These are phyloP conservation scores for Collariella sp. DNA, from an alignment of 495 filamentous ascomycete genomes.

Conservation along the genomic window DNA sequence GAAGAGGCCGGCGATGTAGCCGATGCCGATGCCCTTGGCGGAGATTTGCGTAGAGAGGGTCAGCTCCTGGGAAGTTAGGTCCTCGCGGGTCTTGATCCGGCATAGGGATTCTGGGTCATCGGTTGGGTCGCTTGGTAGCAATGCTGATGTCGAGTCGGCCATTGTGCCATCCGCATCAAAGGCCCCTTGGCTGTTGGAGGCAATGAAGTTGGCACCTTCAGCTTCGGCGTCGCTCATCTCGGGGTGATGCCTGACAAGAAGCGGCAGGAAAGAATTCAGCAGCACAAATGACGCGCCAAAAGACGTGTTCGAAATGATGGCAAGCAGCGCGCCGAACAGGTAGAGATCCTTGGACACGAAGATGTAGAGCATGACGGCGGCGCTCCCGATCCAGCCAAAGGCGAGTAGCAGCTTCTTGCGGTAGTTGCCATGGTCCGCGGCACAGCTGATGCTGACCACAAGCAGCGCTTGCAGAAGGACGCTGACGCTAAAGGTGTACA, in stretches of 20 bases:
- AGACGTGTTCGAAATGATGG: constrained; percentile 83
- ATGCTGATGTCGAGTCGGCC: constrained; percentile 39
- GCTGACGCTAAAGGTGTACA: constrained; percentile 94
- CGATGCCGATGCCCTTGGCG: constrained; percentile 80
- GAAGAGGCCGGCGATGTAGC: constrained; percentile 75
- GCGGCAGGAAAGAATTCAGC: constrained; percentile 73
- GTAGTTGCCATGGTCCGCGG: constrained; percentile 90
- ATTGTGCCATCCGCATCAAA: constrained; percentile 8
- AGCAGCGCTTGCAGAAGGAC: constrained; percentile 81
- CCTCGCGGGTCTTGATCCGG: constrained; percentile 30
- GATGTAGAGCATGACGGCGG: constrained; percentile 83
- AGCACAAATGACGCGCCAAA: constrained; percentile 82
- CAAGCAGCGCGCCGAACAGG: constrained; percentile 69
- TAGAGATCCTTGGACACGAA: constrained; percentile 65
- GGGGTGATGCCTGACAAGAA: constrained; percentile 72
- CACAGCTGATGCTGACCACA: constrained; percentile 91
- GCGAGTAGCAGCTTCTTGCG: constrained; percentile 75
- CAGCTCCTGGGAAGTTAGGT: constrained; percentile 56
- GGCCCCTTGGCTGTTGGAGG: constrained; percentile 14
- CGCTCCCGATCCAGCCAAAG: constrained; percentile 74
- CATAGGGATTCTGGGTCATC: constrained; percentile 30
- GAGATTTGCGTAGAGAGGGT: constrained; percentile 77
- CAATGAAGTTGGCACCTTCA: constrained; percentile 6
- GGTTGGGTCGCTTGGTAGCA: constrained; percentile 25
- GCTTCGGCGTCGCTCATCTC: constrained; percentile 30